Evolutionary conservation across 108 stramenopile genomes (phyloP).

Genomic region (Seminavis robusta): DNA sequence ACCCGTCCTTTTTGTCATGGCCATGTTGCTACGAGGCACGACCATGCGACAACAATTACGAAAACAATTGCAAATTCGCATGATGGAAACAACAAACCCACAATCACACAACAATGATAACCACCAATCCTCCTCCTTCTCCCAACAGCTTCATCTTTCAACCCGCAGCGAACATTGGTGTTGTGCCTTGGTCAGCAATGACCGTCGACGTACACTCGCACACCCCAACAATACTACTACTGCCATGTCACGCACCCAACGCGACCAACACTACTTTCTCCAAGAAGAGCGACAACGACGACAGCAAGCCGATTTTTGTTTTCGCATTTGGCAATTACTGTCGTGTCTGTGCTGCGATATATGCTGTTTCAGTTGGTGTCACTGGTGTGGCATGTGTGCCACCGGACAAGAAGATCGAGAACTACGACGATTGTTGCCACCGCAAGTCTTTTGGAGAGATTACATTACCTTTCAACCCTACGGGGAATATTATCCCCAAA

Average conservation of each 20-base stretch:
- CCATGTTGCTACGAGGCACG: too few species aligned
- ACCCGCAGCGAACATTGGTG: background rate
- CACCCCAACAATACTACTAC: background rate
- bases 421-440: slow-evolving; percentile 26
- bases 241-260: slow-evolving; percentile 5
- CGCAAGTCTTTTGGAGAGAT: slow-evolving; percentile 28
- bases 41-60: too few species aligned
- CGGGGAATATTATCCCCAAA: slow-evolving; percentile 24
- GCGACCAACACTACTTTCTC: background rate
- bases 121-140: background rate
- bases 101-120: slow-evolving; percentile 11
- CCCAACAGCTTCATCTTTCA: background rate
- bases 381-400: slow-evolving; percentile 59
- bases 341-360: slow-evolving; percentile 25
- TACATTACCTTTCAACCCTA: slow-evolving; percentile 53
- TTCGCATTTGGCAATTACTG: slow-evolving; percentile 12
- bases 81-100: too few species aligned
- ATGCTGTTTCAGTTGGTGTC: slow-evolving; percentile 32
- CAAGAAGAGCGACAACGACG: slow-evolving; percentile 10
- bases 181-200: slow-evolving; percentile 34
- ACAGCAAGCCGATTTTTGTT: too few species aligned
- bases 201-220: too few species aligned
- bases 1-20: slow-evolving; percentile 4
- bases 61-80: too few species aligned
- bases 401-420: slow-evolving; percentile 54